Base-by-base conservation (phyloP, 495 filamentous ascomycete genomes). In the Penicillium angulare region DNA sequence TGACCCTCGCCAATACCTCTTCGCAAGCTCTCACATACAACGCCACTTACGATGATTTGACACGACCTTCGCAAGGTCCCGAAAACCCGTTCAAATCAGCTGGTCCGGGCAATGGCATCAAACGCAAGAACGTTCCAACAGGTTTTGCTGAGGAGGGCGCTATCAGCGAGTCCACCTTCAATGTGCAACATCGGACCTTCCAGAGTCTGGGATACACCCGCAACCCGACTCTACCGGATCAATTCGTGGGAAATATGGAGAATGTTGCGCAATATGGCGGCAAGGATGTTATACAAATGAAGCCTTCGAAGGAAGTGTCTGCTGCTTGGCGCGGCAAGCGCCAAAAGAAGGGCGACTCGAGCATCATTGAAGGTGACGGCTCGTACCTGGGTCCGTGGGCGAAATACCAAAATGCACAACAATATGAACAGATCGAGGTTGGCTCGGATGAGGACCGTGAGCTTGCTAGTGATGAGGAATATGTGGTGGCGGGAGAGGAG, bases 311-410 rank as follows among this genome's bases (percentile, higher is more conserved):
- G 67, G 85, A 86, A 59, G 74, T 81, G 26, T 83, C 83, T 0
- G 83, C 82, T 26, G 77, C 78, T 29, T 69, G 89, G 55, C 74
- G 85, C 13, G 70, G 81, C 26, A 88, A 86, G 59, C 75, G 93
- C 27, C 89, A 96, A 68, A 81, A 72, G 55, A 95, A 89, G 66
- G 93, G 93, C 7, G 86, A 92, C 64, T 76, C 88, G 23, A 84
- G 84, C 45, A 76, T 96, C 31, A 83, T 92, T 0, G 89, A 96
- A 55, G 93, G 93, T 0, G 85, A 88, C 5, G 85, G 84, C 31
- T 84, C 90, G 21, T 97, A 97, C 67, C 78, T 92, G 23, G 95
- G 93, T 1, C 95, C 93, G 0, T 99, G 95, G 95, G 93, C 95
- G 23, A 82, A 79, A 64, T 97, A 93, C 56, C 81, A 86, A 50